Percentiles rank a stretch among this genome's conserved stretches.
These are phyloP conservation scores for Naegleria gruberi DNA, from an alignment of 208 protist species.

Conservation along the genomic window DNA sequence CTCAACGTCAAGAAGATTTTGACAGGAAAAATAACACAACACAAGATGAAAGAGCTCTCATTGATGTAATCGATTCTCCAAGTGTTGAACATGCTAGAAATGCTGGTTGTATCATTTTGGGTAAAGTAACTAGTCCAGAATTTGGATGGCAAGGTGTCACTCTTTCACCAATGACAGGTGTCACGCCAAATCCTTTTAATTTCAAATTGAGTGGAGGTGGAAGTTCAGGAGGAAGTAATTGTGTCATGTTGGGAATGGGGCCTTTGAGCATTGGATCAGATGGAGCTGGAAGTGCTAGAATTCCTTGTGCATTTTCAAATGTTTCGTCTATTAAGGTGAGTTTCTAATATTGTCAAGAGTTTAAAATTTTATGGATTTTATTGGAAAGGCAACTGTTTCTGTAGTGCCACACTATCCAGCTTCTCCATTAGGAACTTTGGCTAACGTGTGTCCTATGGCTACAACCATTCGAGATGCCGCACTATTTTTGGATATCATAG, in stretches of 20 bases:
- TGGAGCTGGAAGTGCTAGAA: background rate
- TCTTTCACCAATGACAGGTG: background rate
- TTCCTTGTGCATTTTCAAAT: background rate
- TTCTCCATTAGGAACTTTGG: background rate
- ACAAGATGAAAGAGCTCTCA: background rate
- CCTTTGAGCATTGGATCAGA: background rate
- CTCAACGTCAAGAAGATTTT: background rate
- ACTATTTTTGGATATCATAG: background rate
- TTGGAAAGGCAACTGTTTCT: background rate
- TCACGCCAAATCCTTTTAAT: constrained; percentile 2
- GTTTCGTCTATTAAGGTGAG: background rate
- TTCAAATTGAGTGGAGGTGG: background rate
- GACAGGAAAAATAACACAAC: background rate
- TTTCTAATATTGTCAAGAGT: no score
- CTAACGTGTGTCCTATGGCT: background rate
- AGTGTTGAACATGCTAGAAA: background rate
- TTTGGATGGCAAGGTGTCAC: constrained; percentile 8
- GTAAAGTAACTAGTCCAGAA: background rate
- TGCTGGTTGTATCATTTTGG: background rate
- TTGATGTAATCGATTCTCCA: background rate
- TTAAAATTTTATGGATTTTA: no score
- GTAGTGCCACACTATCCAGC: background rate
- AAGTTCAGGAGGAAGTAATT: background rate
- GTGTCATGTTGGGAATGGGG: background rate
- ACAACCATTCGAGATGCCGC: background rate